Evolutionary conservation across 2,329 filamentous ascomycete genomes (phyloP).

Genomic region (Penicillium aurantiogriseum): DNA sequence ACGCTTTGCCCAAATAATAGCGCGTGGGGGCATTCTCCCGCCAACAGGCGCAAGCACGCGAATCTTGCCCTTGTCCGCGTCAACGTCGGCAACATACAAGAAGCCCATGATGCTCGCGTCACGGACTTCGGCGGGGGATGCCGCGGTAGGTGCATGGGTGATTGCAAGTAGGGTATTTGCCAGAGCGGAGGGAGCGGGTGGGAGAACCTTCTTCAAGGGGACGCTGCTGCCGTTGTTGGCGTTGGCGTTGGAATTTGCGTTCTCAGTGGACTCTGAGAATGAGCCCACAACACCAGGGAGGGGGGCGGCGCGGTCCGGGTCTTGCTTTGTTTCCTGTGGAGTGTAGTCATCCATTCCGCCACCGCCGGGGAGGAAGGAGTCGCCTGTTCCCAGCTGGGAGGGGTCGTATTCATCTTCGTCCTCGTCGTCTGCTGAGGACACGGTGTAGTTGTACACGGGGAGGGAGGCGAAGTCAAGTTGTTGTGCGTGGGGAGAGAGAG

Average conservation of each 20-base stretch:
- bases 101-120: conserved; percentile 88
- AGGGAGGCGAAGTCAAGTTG: conserved; percentile 75
- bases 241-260: conserved; percentile 18
- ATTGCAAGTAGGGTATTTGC: conserved; percentile 82
- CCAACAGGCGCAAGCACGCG: conserved; percentile 81
- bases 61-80: conserved; percentile 76
- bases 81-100: conserved; percentile 87
- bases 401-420: conserved; percentile 50
- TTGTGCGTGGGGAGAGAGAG: conserved; percentile 83
- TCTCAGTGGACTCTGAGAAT: conserved; percentile 13
- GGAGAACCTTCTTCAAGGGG: conserved; percentile 60
- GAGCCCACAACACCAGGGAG: conserved; percentile 26
- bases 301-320: conserved; percentile 17
- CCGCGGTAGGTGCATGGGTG: conserved; percentile 70
- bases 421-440: conserved; percentile 55
- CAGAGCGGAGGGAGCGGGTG: conserved; percentile 59
- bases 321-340: conserved; percentile 17
- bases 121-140: conserved; percentile 69
- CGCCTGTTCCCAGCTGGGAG: conserved; percentile 30
- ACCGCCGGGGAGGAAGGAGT: conserved; percentile 39
- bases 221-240: conserved; percentile 23
- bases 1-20: conserved; percentile 72
- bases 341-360: conserved; percentile 25
- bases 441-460: conserved; percentile 67
- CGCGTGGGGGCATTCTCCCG: conserved; percentile 73